Percentiles rank a stretch among this genome's conserved stretches.
Conservation (phyloP, 257 asterid species). For the Gentiana straminea region DNA sequence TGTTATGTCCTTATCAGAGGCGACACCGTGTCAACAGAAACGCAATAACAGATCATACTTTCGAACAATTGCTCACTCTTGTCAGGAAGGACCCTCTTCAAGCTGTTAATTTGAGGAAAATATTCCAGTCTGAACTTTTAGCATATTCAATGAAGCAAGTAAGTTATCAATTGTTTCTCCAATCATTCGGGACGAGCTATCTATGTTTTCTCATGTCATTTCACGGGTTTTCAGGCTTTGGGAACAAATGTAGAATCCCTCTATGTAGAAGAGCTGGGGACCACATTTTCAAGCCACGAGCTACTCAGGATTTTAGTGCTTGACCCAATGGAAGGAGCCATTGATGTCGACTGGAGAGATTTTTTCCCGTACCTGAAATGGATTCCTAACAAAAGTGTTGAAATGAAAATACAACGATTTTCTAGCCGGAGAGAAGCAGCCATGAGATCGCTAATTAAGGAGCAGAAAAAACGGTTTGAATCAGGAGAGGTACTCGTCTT, state of each 20-base stretch:
- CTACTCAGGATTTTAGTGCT: slow-evolving; percentile 48
- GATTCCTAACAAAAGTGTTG: slow-evolving; percentile 65
- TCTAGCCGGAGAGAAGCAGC: slow-evolving; percentile 39
- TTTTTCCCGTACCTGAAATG: slow-evolving; percentile 78
- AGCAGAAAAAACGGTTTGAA: slow-evolving; percentile 44
- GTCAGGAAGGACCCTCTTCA: slow-evolving; percentile 26
- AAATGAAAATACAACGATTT: slow-evolving; percentile 35
- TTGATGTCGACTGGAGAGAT: slow-evolving; percentile 97
- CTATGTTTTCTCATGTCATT: neutral
- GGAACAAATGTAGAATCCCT: slow-evolving; percentile 55
- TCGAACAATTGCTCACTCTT: slow-evolving; percentile 26
- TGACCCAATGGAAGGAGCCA: slow-evolving; percentile 77
- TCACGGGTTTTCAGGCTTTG: slow-evolving; percentile 28
- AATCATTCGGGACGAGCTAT: neutral
- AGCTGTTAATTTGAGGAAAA: slow-evolving; percentile 49
- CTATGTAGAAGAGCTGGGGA: slow-evolving; percentile 46
- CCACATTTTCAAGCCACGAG: slow-evolving; percentile 37
- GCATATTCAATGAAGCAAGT: slow-evolving; percentile 62
- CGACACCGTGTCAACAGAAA: slow-evolving; percentile 56
- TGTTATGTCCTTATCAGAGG: slow-evolving; percentile 38
- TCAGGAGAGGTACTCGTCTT: slow-evolving; percentile 51
- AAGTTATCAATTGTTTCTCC: slow-evolving; percentile 6
- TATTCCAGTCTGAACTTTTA: slow-evolving; percentile 63
- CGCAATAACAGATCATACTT: slow-evolving; percentile 31
- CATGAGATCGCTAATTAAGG: slow-evolving; percentile 54